phyloP scores from a whole-genome alignment of 805 yeast genomes.

The Kockiozyma suomiensis region DNA sequence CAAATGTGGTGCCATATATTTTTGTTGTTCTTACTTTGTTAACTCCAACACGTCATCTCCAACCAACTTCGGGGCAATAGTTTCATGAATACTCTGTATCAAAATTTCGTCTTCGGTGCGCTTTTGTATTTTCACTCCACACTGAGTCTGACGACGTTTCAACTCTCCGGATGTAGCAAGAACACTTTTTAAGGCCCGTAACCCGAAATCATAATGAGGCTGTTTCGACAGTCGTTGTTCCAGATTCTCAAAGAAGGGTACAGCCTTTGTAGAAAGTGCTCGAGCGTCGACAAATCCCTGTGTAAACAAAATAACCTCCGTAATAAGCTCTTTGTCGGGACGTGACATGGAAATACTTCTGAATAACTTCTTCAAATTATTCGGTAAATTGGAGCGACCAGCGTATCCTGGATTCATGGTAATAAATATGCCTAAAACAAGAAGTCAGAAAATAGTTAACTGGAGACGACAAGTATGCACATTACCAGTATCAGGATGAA shows the following conservation, averaged over 20 bases:
- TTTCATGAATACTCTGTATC: slow-evolving; percentile 57
- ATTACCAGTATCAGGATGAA: slow-evolving; percentile 37
- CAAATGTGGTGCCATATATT: too few species aligned
- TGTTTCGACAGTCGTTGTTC: slow-evolving; percentile 52
- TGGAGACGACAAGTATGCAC: background rate
- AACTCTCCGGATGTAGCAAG: slow-evolving; percentile 60
- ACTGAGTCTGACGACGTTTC: slow-evolving; percentile 39
- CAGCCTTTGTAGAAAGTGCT: slow-evolving; percentile 52
- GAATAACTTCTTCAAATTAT: slow-evolving; percentile 78
- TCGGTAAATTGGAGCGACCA: slow-evolving; percentile 83
- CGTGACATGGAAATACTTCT: slow-evolving; percentile 70
- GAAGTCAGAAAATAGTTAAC: background rate
- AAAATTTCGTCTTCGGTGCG: slow-evolving; percentile 41
- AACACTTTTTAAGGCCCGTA: slow-evolving; percentile 75
- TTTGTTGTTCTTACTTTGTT: slow-evolving; percentile 11
- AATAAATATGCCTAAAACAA: slow-evolving; percentile 65
- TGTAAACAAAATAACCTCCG: slow-evolving; percentile 69
- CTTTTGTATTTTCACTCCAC: background rate
- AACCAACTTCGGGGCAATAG: slow-evolving; percentile 69
- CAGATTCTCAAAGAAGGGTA: slow-evolving; percentile 57
- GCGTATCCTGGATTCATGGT: slow-evolving; percentile 90
- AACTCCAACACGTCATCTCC: slow-evolving; percentile 54
- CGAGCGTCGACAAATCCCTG: slow-evolving; percentile 64
- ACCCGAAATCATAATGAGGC: slow-evolving; percentile 86
- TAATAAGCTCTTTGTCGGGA: slow-evolving; percentile 71